Base-by-base conservation (phyloP, 2,329 filamentous ascomycete species). In the Geosmithia flava region DNA sequence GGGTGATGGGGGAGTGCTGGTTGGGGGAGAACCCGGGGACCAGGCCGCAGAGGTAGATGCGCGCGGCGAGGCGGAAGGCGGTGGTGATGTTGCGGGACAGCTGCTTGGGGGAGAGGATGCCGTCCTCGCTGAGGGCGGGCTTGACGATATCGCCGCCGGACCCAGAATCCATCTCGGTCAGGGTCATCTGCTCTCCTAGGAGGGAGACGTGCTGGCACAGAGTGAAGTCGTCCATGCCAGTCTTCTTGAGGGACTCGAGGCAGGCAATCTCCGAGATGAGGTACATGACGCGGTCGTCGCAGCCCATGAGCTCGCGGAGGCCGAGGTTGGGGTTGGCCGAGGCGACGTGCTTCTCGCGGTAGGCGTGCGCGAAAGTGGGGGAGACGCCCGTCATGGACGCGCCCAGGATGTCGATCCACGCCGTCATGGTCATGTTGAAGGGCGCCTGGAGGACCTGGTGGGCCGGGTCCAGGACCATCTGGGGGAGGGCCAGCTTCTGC, bases 351-450 rank as follows among this genome's bases (percentile, higher is more conserved):
- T 96, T 95, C 64, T 93, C 84, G 46, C 93, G 83, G 68, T 97
- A 98, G n/a, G 85, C 87, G 68, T 96, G 87, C 4, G 93, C 89
- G 60, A 96, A 97, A 8, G 80, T 78, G 7, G 93, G 93, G 10
- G 88, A 85, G 49, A 81, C 79, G 33, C 90, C 90, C 53, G 86
- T 78, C 82, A 98, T 95, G 10, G 90, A 95, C 2, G 90, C 83
- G 53, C 93, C 93, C 33, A 97, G 79, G 55, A 98, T 96, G 66
- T 98, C 93, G 59, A 97, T 95, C 93, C 93, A 97, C 10, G 89
- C 76, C 6, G 88, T 85, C 53, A 95, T 71, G 1, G 87, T 90
- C 89, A 96, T 96, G 75, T 90, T 95, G 78, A 96, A 96, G 11
- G 88, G 85, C 5, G 86, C 80, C 52, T 83, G 83, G 41, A 54